Evolutionary conservation across 306 rosid species (phyloP), one percentile per base, ranked within the genome.

Genomic region (Dryas octopetala): DNA sequence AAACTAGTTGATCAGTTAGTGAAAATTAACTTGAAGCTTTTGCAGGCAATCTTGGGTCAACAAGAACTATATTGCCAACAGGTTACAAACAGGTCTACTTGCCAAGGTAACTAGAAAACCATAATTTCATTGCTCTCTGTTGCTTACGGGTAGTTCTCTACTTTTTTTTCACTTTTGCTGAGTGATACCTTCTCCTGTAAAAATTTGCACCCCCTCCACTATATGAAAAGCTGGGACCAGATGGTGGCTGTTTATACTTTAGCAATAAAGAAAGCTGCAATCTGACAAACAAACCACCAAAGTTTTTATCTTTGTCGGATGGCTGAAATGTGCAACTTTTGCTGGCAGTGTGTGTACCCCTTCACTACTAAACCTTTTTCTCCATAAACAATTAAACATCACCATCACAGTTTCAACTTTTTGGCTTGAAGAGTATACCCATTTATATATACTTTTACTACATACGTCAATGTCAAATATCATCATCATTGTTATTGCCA

Each of bases 371-470:
- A 52, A 53, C 67, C 58, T 32, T 32, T 32, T 32, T 50, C n/a
- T 10, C 68, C 40, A 6, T 45, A 65, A 52, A 23, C 23, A 23
- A 23, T 23, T 23, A 23, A 23, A 59, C 66, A 58, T 68, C 75
- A 60, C 52, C 75, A 47, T 79, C 26, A 76, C 75, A 70, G 16
- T 69, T 77, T 71, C 65, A 78, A 74, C 88, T 52, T 67, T 79
- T 72, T 48, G 60, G 78, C 85, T 61, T 64, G 66, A 58, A 68
- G 51, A 44, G 44, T 53, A 41, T 51, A 26, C 43, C 46, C 58
- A 50, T 14, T 28, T 75, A 9, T 65, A 32, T 67, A 26, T 50
- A 71, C 72, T 62, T 50, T 78, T 84, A 71, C 75, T 84, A 61
- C 48, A 61, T 71, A 76, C 62, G 79, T 79, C 66, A 61, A 61